Evolutionary conservation across 768 basidiomycete species (phyloP).

Genomic region (Sistotremastrum suecicum): DNA sequence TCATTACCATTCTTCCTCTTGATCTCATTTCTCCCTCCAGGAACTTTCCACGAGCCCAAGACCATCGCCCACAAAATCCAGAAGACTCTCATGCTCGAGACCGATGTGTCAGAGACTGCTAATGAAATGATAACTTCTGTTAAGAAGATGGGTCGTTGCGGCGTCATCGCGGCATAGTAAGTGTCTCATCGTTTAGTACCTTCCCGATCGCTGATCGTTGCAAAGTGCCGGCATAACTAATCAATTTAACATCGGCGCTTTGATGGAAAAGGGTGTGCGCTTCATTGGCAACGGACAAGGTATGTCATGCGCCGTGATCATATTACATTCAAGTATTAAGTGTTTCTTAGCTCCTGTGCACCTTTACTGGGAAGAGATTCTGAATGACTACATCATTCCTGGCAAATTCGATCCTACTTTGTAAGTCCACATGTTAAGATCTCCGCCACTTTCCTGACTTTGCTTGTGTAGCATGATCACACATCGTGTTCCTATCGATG

Average conservation of each 20-base stretch:
- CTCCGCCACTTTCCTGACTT: not conserved
- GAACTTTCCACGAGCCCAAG: conserved; percentile 63
- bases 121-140: conserved; percentile 36
- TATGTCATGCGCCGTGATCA: not conserved
- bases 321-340: not conserved
- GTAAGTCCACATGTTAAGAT: conserved; percentile 18
- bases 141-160: conserved; percentile 43
- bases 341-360: conserved; percentile 42
- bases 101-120: conserved; percentile 51
- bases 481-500: conserved; percentile 50
- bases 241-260: conserved; percentile 52
- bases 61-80: conserved; percentile 48
- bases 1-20: not conserved
- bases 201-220: not conserved
- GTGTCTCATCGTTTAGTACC: not conserved
- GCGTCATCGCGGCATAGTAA: conserved; percentile 51
- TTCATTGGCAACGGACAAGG: conserved; percentile 59
- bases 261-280: conserved; percentile 67
- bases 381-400: conserved; percentile 46
- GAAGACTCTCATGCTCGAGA: conserved; percentile 61
- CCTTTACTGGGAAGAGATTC: conserved; percentile 57
- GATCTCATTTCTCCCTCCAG: conserved; percentile 10
- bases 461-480: conserved; percentile 28
- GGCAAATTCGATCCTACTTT: conserved; percentile 55
- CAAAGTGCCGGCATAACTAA: conserved; percentile 41